Evolutionary conservation across 1,284 basidiomycete genomes (phyloP).

Genomic region (Pseudozyma pruni): DNA sequence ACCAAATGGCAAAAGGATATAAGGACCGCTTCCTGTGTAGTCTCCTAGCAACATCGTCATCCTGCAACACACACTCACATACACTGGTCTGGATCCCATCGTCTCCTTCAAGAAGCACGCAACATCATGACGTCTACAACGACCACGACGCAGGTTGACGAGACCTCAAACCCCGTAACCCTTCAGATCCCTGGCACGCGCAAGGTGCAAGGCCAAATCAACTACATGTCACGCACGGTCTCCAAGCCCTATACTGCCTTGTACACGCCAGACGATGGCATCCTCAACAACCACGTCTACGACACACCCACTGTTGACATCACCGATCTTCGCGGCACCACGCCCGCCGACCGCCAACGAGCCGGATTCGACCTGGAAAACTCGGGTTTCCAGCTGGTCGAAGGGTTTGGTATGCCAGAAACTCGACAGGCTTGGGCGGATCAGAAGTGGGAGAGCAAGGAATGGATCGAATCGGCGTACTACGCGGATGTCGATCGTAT

Average conservation of each 20-base stretch:
- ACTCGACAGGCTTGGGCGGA: constrained; percentile 42
- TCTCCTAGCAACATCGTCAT: no score
- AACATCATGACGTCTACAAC: constrained; percentile 40
- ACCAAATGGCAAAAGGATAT: no score
- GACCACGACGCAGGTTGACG: constrained; percentile 11
- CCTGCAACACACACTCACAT: no score
- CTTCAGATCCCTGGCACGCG: constrained; percentile 31
- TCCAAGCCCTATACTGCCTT: constrained; percentile 43
- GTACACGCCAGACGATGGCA: constrained; percentile 33
- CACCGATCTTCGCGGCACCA: constrained; percentile 45
- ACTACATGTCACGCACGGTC: constrained; percentile 51
- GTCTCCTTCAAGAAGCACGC: no score
- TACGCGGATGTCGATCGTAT: constrained; percentile 53
- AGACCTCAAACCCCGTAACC: constrained; percentile 14
- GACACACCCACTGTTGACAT: constrained; percentile 38
- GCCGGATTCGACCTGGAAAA: constrained; percentile 43
- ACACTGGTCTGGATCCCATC: no score
- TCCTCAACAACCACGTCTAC: constrained; percentile 40
- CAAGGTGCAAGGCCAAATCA: constrained; percentile 46
- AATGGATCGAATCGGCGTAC: constrained; percentile 49
- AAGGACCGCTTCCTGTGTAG: no score
- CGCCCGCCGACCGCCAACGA: constrained; percentile 15
- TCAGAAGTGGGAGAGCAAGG: constrained; percentile 43
- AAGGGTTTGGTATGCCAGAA: constrained; percentile 38
- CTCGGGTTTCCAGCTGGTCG: constrained; percentile 55